Evolutionary conservation across 768 basidiomycete species (phyloP).

Genomic region (Chlorophyllum brunneum): DNA sequence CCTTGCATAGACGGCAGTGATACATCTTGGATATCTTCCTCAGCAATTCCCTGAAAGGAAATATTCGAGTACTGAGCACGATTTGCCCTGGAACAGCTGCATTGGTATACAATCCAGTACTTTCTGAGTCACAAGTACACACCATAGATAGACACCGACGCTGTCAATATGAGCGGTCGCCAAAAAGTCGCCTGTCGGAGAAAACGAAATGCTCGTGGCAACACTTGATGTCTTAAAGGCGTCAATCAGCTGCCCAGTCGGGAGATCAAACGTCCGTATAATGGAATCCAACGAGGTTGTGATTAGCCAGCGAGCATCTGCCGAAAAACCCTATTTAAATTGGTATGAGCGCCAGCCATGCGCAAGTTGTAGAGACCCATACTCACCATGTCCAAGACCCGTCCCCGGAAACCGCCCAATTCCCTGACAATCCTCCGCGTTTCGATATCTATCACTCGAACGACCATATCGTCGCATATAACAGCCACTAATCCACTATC

Average conservation of each 20-base stretch:
- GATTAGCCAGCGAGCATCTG: slow-evolving; percentile 93
- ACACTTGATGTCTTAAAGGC: slow-evolving; percentile 85
- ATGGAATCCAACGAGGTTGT: slow-evolving; percentile 85
- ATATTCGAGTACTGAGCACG: slow-evolving; percentile 90
- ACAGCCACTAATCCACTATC: slow-evolving; percentile 83
- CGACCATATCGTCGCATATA: slow-evolving; percentile 80
- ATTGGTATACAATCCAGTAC: slow-evolving; percentile 3
- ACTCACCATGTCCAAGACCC: slow-evolving; percentile 86
- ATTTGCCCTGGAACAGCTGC: slow-evolving; percentile 67
- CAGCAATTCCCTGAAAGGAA: slow-evolving; percentile 72
- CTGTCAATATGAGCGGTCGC: slow-evolving; percentile 94
- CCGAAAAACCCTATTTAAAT: slow-evolving; percentile 75
- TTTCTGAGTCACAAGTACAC: slow-evolving; percentile 15
- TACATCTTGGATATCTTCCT: slow-evolving; percentile 68
- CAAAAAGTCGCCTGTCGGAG: slow-evolving; percentile 92
- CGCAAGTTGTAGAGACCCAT: background rate
- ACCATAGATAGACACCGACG: slow-evolving; percentile 95
- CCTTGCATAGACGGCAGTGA: slow-evolving; percentile 84
- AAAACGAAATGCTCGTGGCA: slow-evolving; percentile 88
- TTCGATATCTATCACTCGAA: slow-evolving; percentile 90
- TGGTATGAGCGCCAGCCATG: slow-evolving; percentile 9
- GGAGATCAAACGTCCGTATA: slow-evolving; percentile 94
- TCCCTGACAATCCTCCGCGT: slow-evolving; percentile 86
- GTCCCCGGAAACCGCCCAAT: slow-evolving; percentile 74
- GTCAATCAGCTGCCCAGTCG: slow-evolving; percentile 89